phyloP scores from a whole-genome alignment of 1,139 yeast species.

The Lodderomyces margitis region DNA sequence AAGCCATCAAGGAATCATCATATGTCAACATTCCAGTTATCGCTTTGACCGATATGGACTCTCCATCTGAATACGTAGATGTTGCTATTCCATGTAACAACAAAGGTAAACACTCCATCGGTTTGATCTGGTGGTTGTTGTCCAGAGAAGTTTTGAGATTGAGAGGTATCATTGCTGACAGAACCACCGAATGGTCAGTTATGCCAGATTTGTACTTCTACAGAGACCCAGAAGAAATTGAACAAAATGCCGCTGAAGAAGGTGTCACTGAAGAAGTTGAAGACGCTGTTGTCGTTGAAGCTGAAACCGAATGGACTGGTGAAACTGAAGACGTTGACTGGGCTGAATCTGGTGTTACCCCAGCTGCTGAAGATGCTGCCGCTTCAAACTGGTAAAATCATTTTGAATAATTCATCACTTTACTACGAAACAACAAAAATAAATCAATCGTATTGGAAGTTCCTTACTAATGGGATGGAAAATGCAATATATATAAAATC shows the following conservation, averaged over 20 bases:
- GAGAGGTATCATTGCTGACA: constrained; percentile 97
- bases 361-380: constrained; percentile 80
- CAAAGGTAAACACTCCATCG: constrained; percentile 99
- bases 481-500: constrained; percentile 2
- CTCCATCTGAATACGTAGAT: constrained; percentile 98
- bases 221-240: constrained; percentile 99
- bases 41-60: constrained; percentile 98
- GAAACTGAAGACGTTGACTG: constrained; percentile 63
- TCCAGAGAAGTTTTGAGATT: constrained; percentile 99
- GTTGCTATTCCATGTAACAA: constrained; percentile 99
- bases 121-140: constrained; percentile 99
- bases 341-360: constrained; percentile 65
- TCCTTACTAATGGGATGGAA: not conserved
- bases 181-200: constrained; percentile 96
- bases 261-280: constrained; percentile 52
- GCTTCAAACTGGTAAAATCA: constrained; percentile 48
- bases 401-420: constrained; percentile 8
- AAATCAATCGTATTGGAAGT: not conserved
- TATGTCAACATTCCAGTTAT: constrained; percentile 99
- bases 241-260: constrained; percentile 74
- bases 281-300: constrained; percentile 50
- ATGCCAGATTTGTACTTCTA: constrained; percentile 99
- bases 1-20: constrained; percentile 99
- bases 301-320: constrained; percentile 54
- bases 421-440: not conserved